These are phyloP conservation scores for Cnidoscolus chayamansa DNA, from an alignment of 441 rosid genomes.

Conservation along the genomic window DNA sequence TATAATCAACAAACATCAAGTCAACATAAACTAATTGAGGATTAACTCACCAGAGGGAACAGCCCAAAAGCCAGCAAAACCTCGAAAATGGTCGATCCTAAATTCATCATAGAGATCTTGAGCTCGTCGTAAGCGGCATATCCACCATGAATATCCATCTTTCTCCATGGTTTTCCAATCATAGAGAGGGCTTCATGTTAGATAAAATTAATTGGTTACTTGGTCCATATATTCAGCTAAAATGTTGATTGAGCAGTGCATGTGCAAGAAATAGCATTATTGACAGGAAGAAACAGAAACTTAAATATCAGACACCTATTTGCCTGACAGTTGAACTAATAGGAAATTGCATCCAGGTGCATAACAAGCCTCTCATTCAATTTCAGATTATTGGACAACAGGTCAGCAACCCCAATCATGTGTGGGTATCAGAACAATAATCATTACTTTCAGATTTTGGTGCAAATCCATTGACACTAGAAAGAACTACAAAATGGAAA, in stretches of 20 bases:
- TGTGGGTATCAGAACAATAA: not conserved
- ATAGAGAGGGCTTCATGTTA: slow-evolving; percentile 75
- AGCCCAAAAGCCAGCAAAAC: slow-evolving; percentile 98
- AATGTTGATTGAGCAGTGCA: not conserved
- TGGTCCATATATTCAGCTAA: slow-evolving; percentile 13
- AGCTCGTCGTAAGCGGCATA: slow-evolving; percentile 68
- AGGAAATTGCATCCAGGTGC: not conserved
- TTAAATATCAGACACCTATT: not conserved
- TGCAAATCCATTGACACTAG: not conserved
- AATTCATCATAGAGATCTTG: slow-evolving; percentile 77
- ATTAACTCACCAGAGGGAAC: slow-evolving; percentile 73
- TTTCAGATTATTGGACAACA: slow-evolving; percentile 1
- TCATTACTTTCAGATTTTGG: not conserved
- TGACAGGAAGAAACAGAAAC: not conserved
- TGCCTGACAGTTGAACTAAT: slow-evolving; percentile 2
- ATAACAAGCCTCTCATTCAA: not conserved
- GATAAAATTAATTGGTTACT: slow-evolving; percentile 22
- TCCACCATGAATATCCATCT: slow-evolving; percentile 89
- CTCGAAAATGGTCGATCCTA: slow-evolving; percentile 97
- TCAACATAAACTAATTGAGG: slow-evolving; percentile 14
- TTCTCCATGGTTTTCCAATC: slow-evolving; percentile 92
- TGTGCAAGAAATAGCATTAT: not conserved
- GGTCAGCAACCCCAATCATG: not conserved
- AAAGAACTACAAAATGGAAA: not conserved
- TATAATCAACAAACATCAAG: slow-evolving; percentile 9